phyloP scores from a whole-genome alignment of 352 stramenopile species.

The Phytophthora brassicae region DNA sequence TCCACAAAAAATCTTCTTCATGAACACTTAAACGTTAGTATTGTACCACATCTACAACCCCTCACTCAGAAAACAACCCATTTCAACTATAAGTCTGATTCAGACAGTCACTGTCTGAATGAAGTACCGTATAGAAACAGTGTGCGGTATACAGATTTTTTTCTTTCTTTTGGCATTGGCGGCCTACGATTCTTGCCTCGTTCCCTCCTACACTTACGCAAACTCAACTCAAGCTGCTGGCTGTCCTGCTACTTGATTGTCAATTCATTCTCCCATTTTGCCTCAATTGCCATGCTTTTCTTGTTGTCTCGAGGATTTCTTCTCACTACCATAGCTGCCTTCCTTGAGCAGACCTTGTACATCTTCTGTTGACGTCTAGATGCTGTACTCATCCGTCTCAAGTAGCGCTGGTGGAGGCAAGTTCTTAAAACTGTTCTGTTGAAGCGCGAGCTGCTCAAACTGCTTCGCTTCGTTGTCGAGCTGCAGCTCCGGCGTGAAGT shows the following conservation, averaged over 20 bases:
- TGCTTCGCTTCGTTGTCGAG: constrained; percentile 83
- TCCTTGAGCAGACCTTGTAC: constrained; percentile 31
- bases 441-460: constrained; percentile 82
- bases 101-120: too few relatives aligned
- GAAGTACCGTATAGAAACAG: not conserved
- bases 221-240: constrained; percentile 31
- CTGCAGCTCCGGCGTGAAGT: constrained; percentile 83
- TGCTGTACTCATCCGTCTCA: constrained; percentile 85
- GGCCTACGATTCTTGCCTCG: constrained; percentile 15
- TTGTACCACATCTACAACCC: constrained; percentile 37
- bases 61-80: too few relatives aligned
- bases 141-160: constrained; percentile 22
- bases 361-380: constrained; percentile 38
- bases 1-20: constrained; percentile 42
- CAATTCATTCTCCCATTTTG: constrained; percentile 13
- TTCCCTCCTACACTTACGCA: constrained; percentile 30
- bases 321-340: constrained; percentile 21
- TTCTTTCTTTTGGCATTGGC: constrained; percentile 33
- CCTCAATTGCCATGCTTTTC: not conserved
- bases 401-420: constrained; percentile 65
- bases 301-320: constrained; percentile 8
- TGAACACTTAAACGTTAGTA: constrained; percentile 33
- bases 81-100: too few relatives aligned
- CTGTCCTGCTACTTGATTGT: constrained; percentile 20
- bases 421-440: constrained; percentile 85